A percentile compares a stretch with the other conserved stretches of the same genome.
These are phyloP conservation scores for Aspergillus arachidicola DNA, from an alignment of 2,329 filamentous ascomycete genomes.

Conservation along the genomic window DNA sequence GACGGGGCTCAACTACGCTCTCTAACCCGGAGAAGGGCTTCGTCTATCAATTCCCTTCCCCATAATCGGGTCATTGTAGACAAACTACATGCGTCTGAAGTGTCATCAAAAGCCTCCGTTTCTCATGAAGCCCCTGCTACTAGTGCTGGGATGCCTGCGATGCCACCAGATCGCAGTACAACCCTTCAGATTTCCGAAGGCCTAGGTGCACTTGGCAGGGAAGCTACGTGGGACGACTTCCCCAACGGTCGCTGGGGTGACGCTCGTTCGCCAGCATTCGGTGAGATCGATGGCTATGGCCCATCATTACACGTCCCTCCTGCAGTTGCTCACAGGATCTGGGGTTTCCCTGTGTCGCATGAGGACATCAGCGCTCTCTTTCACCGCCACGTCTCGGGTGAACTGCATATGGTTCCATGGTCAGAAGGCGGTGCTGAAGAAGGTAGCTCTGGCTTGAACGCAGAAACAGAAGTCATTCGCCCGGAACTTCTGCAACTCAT, in stretches of 20 bases:
- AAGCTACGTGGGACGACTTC: conserved; percentile 98
- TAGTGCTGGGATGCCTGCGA: conserved; percentile 72
- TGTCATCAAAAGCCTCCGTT: conserved; percentile 39
- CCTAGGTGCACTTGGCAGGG: conserved; percentile 81
- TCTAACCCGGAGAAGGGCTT: conserved; percentile 62
- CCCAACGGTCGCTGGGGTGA: conserved; percentile 96
- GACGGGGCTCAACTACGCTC: conserved; percentile 30
- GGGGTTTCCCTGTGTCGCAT: conserved; percentile 73
- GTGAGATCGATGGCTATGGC: conserved; percentile 97
- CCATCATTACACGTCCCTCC: conserved; percentile 91
- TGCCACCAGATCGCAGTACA: conserved; percentile 76
- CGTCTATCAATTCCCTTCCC: conserved; percentile 79
- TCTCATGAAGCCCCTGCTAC: conserved; percentile 70
- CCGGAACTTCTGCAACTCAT: conserved; percentile 76
- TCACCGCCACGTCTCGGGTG: conserved; percentile 75
- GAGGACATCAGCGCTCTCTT: conserved; percentile 81
- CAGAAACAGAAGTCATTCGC: conserved; percentile 82
- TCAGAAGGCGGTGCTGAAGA: conserved; percentile 74
- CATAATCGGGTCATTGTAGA: conserved; percentile 86
- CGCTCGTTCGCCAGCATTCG: conserved; percentile 87
- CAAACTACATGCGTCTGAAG: conserved; percentile 44
- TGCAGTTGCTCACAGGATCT: conserved; percentile 78
- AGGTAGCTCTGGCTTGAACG: conserved; percentile 46
- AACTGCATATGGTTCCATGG: conserved; percentile 84
- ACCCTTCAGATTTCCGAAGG: conserved; percentile 94